Evolutionary conservation across 805 yeast species (phyloP), one percentile per base, ranked within the genome.

Genomic region (Komagataella mondaviorum): DNA sequence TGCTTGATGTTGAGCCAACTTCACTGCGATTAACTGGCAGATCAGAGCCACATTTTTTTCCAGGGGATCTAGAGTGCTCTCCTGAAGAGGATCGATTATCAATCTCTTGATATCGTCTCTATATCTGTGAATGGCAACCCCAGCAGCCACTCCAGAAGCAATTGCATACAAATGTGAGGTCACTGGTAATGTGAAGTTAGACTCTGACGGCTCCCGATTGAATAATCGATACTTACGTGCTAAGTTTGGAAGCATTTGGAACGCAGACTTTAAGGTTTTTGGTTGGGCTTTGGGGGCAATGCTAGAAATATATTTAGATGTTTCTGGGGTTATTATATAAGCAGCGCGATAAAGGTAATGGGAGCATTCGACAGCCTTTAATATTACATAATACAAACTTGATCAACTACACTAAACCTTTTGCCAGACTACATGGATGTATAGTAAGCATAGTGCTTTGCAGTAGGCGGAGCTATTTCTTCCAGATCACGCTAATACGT

Each of bases 61-160:
- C 45, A 57, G 47, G 6, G 57, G 22, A 10, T 54, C 60, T 6
- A 54, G 48, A 3, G 61, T 55, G 10, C 50, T 48, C 23, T 59
- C 60, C 48, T 62, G 63, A 10, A 61, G 14, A 30, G 57, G 57
- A 6, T 64, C 64, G 7, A 48, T 48, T 22, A 65, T 60, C 50
- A 30, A 8, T 30, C 39, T 30, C 14, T 30, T 30, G 14, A 30
- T 30, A 30, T 58, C 61, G 22, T 63, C 65, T 14, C 58, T 55
- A 48, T 65, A 56, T 22, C 52, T 49, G 30, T 55, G 55, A 7
- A 59, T 23, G 6, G 59, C 55, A 3, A 60, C 49, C 16, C 63
- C 57, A n/a, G 62, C 51, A 2, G 61, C 64, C 6, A 57, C 54
- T 2, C 65, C 63, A 1, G 62, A 62, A 6, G 56, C 55, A 18